Conservation (phyloP, 164 flowering plant genomes). For the Aristolochia fimbriata region DNA sequence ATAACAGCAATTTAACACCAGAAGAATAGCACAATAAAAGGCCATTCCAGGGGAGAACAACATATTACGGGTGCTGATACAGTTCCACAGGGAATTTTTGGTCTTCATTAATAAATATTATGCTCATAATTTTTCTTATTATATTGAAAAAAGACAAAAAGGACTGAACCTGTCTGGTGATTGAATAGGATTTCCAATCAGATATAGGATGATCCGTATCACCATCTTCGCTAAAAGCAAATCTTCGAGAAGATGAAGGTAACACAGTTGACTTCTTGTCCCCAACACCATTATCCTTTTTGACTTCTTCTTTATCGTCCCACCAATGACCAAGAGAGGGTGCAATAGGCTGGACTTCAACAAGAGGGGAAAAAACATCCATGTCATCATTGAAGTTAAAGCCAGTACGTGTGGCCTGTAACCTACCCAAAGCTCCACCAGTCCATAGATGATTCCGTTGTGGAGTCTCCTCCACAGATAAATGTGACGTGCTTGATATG, state of each 20-base stretch:
- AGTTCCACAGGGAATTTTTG: too few species aligned
- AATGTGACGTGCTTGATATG: slow-evolving; percentile 22
- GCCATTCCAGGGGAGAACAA: too few species aligned
- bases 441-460: slow-evolving; percentile 42
- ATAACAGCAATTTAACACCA: too few species aligned
- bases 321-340: slow-evolving; percentile 70
- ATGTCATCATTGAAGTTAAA: slow-evolving; percentile 84
- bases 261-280: slow-evolving; percentile 53
- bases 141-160: not conserved
- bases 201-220: slow-evolving; percentile 42
- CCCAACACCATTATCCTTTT: slow-evolving; percentile 41
- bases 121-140: too few species aligned
- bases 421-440: slow-evolving; percentile 54
- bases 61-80: too few species aligned
- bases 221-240: slow-evolving; percentile 48
- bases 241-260: slow-evolving; percentile 54
- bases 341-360: slow-evolving; percentile 88
- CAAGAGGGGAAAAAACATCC: slow-evolving; percentile 97
- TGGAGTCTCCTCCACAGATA: slow-evolving; percentile 71
- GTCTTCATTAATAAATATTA: too few species aligned
- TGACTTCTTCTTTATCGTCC: slow-evolving; percentile 44
- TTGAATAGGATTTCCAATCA: slow-evolving; percentile 71
- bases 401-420: slow-evolving; percentile 57
- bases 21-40: too few species aligned
- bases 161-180: slow-evolving; percentile 52